phyloP scores from a whole-genome alignment of 352 stramenopile genomes.

The Albugo candida region DNA sequence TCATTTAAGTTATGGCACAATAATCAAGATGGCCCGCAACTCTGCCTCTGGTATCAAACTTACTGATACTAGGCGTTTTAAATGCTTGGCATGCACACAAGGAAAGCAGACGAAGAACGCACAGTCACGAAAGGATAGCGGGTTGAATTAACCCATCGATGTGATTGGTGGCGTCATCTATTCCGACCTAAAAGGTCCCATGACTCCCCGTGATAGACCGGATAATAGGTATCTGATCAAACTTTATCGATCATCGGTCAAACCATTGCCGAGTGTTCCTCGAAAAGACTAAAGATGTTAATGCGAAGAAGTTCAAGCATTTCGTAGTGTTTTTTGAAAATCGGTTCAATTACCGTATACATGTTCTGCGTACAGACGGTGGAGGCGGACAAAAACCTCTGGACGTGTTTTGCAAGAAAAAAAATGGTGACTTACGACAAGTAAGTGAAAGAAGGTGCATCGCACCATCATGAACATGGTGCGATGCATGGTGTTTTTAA shows the following conservation, averaged over 20 bases:
- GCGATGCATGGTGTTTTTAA: not conserved
- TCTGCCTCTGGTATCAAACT: not conserved
- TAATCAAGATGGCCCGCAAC: not conserved
- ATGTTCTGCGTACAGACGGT: not conserved
- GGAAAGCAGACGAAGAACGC: not conserved
- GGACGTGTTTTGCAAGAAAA: not conserved
- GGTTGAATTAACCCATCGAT: not conserved
- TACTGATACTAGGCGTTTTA: not conserved
- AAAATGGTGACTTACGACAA: not conserved
- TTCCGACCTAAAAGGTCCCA: not conserved
- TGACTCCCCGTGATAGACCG: not conserved
- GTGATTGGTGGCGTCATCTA: not conserved
- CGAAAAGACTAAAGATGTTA: not conserved
- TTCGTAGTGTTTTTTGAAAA: not conserved
- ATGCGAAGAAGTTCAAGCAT: not conserved
- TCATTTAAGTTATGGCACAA: not conserved
- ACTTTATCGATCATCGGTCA: conserved; percentile 1
- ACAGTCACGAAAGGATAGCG: not conserved
- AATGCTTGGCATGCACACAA: not conserved
- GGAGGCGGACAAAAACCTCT: not conserved
- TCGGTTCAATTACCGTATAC: not conserved
- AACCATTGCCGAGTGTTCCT: conserved; percentile 1
- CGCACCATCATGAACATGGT: not conserved
- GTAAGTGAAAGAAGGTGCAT: not conserved
- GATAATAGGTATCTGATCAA: not conserved